Conservation (phyloP, 306 rosid species). For the Trichosanthes truncata region DNA sequence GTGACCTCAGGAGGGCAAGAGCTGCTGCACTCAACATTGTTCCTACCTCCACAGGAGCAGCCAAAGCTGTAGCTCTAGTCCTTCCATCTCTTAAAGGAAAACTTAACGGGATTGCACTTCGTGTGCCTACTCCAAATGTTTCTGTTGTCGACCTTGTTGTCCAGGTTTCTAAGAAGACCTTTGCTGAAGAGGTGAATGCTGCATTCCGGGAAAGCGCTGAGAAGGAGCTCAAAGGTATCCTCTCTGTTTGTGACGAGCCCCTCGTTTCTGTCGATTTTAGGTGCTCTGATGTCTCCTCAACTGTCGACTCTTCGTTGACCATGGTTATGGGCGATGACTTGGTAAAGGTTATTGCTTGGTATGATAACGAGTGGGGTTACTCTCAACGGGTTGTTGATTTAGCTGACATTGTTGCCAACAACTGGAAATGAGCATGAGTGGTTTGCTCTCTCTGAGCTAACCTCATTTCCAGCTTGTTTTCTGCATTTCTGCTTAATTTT, state of each 20-base stretch:
- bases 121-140: conserved; percentile 96
- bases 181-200: conserved; percentile 91
- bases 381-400: conserved; percentile 97
- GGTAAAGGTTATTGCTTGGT: conserved; percentile 99
- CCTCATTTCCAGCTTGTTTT: conserved; percentile 6
- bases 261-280: conserved; percentile 89
- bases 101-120: conserved; percentile 87
- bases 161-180: conserved; percentile 85
- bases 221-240: conserved; percentile 64
- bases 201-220: conserved; percentile 85
- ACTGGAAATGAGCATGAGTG: conserved; percentile 51
- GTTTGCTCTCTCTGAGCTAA: neutral
- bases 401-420: conserved; percentile 93
- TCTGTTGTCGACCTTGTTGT: conserved; percentile 93
- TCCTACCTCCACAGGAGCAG: conserved; percentile 98
- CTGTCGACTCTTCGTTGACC: conserved; percentile 88
- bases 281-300: conserved; percentile 92
- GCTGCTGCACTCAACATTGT: conserved; percentile 97
- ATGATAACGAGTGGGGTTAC: conserved; percentile 97
- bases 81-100: conserved; percentile 89
- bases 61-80: conserved; percentile 95
- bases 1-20: conserved; percentile 87
- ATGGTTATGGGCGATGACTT: conserved; percentile 98
- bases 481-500: neutral
- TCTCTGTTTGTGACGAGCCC: conserved; percentile 89